These are phyloP conservation scores for Penicillium freii DNA, from an alignment of 2,329 filamentous ascomycete genomes.

Conservation along the genomic window DNA sequence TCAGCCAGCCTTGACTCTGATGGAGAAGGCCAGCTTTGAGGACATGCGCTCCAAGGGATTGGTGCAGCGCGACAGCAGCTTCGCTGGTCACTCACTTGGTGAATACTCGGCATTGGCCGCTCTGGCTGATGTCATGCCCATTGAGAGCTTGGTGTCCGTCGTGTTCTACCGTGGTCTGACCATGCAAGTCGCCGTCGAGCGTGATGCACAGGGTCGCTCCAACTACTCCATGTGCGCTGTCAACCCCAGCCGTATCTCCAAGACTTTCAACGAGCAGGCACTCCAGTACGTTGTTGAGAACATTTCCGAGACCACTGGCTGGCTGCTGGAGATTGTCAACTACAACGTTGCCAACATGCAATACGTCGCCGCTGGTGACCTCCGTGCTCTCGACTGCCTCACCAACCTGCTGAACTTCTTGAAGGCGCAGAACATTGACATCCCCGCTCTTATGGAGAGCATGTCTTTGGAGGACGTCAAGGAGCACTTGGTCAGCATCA, in stretches of 20 bases:
- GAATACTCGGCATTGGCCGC: conserved; percentile 97
- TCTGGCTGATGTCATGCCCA: conserved; percentile 98
- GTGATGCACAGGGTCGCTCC: conserved; percentile 10
- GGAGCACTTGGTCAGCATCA: conserved; percentile 84
- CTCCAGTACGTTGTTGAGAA: conserved; percentile 96
- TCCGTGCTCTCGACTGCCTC: conserved; percentile 64
- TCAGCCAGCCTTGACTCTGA: conserved; percentile 91
- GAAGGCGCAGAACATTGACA: conserved; percentile 96
- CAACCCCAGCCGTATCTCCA: conserved; percentile 96
- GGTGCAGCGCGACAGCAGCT: conserved; percentile 92
- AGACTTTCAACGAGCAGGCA: conserved; percentile 97
- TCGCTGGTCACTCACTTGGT: conserved; percentile 94
- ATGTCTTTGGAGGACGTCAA: conserved; percentile 88
- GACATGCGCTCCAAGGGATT: conserved; percentile 98
- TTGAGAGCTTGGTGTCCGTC: conserved; percentile 94
- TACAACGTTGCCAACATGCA: conserved; percentile 74
- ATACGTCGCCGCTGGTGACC: conserved; percentile 66
- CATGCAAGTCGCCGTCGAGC: conserved; percentile 12
- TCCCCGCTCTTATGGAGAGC: conserved; percentile 84
- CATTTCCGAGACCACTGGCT: conserved; percentile 88
- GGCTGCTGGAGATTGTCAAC: conserved; percentile 99
- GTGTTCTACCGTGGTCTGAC: conserved; percentile 85
- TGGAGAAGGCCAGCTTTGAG: conserved; percentile 99
- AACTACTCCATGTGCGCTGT: conserved; percentile 85
- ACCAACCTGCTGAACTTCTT: conserved; percentile 88